Conservation (phyloP, 257 asterid genomes). For the Pogostemon cablin region DNA sequence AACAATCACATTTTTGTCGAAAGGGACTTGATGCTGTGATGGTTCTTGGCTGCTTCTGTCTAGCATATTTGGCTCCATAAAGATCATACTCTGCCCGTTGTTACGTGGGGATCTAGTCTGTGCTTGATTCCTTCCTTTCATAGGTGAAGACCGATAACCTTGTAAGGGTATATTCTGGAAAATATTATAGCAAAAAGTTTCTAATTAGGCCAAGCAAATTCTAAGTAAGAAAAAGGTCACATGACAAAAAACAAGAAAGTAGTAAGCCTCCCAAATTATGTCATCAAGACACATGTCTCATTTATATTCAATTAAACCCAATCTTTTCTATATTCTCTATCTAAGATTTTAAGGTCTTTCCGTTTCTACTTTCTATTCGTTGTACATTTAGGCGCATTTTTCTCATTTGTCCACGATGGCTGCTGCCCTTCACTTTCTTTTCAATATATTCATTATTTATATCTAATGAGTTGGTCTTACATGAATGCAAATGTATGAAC, state of each 20-base stretch:
- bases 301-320: too few relatives aligned
- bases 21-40: conserved; percentile 36
- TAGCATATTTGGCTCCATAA: conserved; percentile 39
- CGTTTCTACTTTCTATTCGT: too few relatives aligned
- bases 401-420: too few relatives aligned
- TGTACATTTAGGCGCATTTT: too few relatives aligned
- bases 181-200: conserved; percentile 19
- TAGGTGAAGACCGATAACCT: conserved; percentile 48
- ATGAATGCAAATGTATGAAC: too few relatives aligned
- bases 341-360: too few relatives aligned
- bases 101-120: conserved; percentile 44
- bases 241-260: not conserved
- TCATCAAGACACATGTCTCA: too few relatives aligned
- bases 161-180: conserved; percentile 54
- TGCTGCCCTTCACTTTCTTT: too few relatives aligned
- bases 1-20: conserved; percentile 31
- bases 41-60: conserved; percentile 51
- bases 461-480: too few relatives aligned
- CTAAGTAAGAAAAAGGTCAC: not conserved
- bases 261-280: not conserved
- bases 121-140: conserved; percentile 50
- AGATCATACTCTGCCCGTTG: conserved; percentile 37
- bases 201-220: not conserved
- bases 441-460: too few relatives aligned
- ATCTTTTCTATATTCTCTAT: too few relatives aligned